Base-by-base conservation (phyloP, 2,329 filamentous ascomycete species). In the Gremmenia infestans region DNA sequence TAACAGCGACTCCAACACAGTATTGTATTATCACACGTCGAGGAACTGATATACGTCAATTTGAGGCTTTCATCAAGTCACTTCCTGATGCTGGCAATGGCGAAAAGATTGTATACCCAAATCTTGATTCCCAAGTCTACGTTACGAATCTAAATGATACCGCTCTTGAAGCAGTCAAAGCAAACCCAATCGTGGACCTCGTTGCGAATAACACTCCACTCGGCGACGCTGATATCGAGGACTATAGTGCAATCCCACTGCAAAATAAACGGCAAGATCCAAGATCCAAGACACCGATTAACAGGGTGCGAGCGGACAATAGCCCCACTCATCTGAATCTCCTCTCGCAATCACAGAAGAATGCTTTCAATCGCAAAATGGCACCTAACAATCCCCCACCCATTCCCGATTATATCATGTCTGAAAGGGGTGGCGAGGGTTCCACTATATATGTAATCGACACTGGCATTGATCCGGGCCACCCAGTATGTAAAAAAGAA, bases 401-500 rank as follows among this genome's bases (percentile, higher is more conserved):
- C 7, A 22, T 48, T 48, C 45, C 45, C n/a, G 45, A 48, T 6
- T 48, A 48, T 23, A 14, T 48, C 17, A 28, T n/a, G n/a, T 22
- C 11, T 22, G 32, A 17, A 25, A 48, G 42, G 6, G 53, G 37
- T 17, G 53, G 53, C 23, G 39, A 50, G 28, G 53, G 53, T 2
- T 37, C 35, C 2, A 55, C 53, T 2, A 55, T 55, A 5, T 55
- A 45, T 40, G 48, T 55, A 4, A 50, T 55, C 11, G 53, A 55
- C n/a, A 46, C 48, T 14, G 53, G 53, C 17, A 39, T 55, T 12
- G 23, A 47, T 15, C 47, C 53, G 25, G 4, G 2, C 9, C 53
- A 55, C n/a, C 47, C 39, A 7, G 48, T 46, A 55, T 37, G 15
- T 39, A 8, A 40, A 1, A 45, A 48, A 11, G 1, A 3, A 5